These are phyloP conservation scores for Xylaria cubensis DNA, from an alignment of 495 filamentous ascomycete genomes.

Conservation along the genomic window DNA sequence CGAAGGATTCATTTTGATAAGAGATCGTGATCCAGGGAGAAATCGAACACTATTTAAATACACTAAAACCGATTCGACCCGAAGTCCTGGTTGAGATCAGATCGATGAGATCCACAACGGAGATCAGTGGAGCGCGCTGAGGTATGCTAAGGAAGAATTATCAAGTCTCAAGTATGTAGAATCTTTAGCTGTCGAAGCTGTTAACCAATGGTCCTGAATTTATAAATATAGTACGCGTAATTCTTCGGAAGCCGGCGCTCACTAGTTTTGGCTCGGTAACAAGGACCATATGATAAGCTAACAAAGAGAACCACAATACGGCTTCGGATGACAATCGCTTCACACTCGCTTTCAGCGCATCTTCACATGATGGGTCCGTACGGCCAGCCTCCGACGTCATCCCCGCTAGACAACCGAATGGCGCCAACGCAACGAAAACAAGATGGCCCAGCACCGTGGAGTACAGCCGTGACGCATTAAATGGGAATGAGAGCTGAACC, in stretches of 20 bases:
- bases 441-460: constrained; percentile 4
- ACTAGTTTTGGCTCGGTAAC: neutral
- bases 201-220: neutral
- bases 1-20: neutral
- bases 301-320: neutral
- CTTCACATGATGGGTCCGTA: neutral
- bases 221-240: neutral
- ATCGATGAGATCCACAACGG: neutral
- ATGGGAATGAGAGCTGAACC: neutral
- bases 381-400: constrained; percentile 23
- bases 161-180: constrained; percentile 16
- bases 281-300: neutral
- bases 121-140: neutral
- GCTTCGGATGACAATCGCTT: neutral
- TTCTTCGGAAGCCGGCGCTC: neutral
- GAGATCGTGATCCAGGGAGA: neutral
- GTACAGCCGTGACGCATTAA: constrained; percentile 1
- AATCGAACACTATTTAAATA: neutral
- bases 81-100: constrained; percentile 8
- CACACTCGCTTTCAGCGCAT: neutral
- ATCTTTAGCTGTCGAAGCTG: neutral
- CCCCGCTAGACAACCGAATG: neutral
- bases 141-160: neutral
- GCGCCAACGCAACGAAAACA: neutral
- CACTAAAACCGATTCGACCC: constrained; percentile 5